Evolutionary conservation across 768 basidiomycete species (phyloP), one percentile per base, ranked within the genome.

Genomic region (Tulasnella sp.): DNA sequence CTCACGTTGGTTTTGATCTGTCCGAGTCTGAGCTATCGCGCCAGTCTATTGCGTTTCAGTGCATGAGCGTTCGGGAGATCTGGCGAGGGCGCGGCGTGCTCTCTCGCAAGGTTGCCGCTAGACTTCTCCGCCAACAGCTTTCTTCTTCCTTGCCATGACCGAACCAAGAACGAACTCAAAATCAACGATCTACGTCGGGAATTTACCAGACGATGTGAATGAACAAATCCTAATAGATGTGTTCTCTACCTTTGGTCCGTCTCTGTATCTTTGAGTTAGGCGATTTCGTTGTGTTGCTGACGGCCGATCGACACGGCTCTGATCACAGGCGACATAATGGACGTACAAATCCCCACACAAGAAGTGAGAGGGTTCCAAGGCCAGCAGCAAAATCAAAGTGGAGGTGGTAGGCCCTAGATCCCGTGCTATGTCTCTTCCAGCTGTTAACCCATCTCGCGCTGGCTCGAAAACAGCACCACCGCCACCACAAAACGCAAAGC

Each of bases 241-340:
- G 29, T 98, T 98, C 85, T 89, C 92, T 29, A 90, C 93, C 6
- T 98, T 99, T 84, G 96, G 96, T 95, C 82, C 74, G 90, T 73
- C 40, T 48, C 42, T 37, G 16, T 37, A 37, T 32, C 37, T 70
- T 78, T 39, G 77, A 61, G 20, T 32, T 39, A 32, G 74, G 39
- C 81, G 75, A 67, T 51, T 26, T 61, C 48, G 6, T 39, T 57
- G 57, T 74, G 29, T 72, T n/a, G n/a, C n/a, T 35, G 40, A 23
- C 32, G 0, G 39, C 9, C 9, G 39, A 39, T 9, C 39, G 5
- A 39, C 39, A 39, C 39, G 5, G 42, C 37, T 23, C 42, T 80
- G 61, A 79, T 20, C 75, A 15, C 84, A 97, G 95, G 95, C 61
- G 96, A 98, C 83, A 90, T 99, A 78, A 90, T 98, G 78, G 95